Percentiles rank a stretch among this genome's conserved stretches.
Evolutionary conservation across 2,329 filamentous ascomycete species (phyloP).

Genomic region (Fusarium sp.): DNA sequence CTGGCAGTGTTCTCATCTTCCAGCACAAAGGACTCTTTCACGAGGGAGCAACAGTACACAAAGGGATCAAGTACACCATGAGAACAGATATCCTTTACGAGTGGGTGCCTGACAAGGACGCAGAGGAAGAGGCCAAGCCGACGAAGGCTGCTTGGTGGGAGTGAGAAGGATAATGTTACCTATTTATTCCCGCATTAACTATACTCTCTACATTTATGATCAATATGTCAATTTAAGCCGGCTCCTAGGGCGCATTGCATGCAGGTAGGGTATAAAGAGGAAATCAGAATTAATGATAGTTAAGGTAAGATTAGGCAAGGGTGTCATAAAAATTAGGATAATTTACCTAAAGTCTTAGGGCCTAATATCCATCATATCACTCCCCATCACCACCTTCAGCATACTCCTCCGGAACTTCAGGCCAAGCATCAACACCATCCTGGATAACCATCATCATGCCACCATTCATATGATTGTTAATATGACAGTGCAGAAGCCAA

Average conservation of each 20-base stretch:
- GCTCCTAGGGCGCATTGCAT: no score
- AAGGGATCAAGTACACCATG: constrained; percentile 69
- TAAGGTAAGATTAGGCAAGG: no score
- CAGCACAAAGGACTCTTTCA: constrained; percentile 67
- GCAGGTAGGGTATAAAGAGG: no score
- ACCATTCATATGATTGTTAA: constrained; percentile 65
- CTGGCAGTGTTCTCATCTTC: constrained; percentile 71
- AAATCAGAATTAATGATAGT: no score
- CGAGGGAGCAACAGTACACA: constrained; percentile 65
- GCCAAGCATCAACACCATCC: constrained; percentile 62
- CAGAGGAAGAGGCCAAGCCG: not conserved
- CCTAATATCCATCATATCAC: constrained; percentile 3
- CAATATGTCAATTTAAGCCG: no score
- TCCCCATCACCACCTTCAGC: constrained; percentile 29
- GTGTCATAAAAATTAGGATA: no score
- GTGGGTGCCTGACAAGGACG: constrained; percentile 42
- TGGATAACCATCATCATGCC: constrained; percentile 68
- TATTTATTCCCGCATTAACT: no score
- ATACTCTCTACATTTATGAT: no score
- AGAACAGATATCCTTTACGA: constrained; percentile 68
- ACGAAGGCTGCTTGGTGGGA: constrained; percentile 16
- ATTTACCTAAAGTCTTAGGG: no score
- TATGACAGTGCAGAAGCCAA: constrained; percentile 70
- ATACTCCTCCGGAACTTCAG: constrained; percentile 58
- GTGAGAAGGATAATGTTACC: no score